Evolutionary conservation across 179 eudicot genomes (phyloP), one percentile per base, ranked within the genome.

Genomic region (Gypsophila paniculata): DNA sequence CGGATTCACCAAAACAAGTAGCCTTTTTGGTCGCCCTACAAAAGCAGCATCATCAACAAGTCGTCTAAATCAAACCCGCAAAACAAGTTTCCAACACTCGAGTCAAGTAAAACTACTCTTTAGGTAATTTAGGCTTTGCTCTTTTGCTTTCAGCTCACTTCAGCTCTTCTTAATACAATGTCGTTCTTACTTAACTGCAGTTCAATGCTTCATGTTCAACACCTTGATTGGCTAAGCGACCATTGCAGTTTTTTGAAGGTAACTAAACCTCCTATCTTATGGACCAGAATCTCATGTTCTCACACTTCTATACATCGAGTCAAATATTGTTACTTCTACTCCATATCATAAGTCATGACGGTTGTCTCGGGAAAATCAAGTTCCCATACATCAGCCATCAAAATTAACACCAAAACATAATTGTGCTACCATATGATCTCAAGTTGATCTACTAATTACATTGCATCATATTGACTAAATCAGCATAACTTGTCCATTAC

Each of bases 11-110:
- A 93, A 81, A 61, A 93, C 62, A 70, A 85, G 82, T 12, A 91
- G 84, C 78, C 86, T 86, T 80, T 85, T 91, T 7, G 97, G 97
- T 64, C 98, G 84, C 80, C 84, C 98, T 91, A 80, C 53, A 19
- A 23, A 52, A 42, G 62, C 34, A 74, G n/a, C 48, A 66, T 25
- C 25, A 55, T 61, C 32, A 77, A 14, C 71, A 72, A 22, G 29
- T 25, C 44, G 48, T 25, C 58, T 26, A 14, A 17, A 29, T 29
- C 22, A 5, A 67, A 67, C 57, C 59, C 7, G 39, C n/a, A 42
- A 49, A 51, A 46, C 21, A 21, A 5, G 54, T 8, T 65, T 21
- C 5, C 3, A 6, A 66, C 19, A 48, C 25, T 67, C 54, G 42
- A 36, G 15, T 49, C 21, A 51, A n/a, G 42, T 15, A 8, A 2